phyloP scores from a whole-genome alignment of 129 eudicot genomes.

The Tanacetum coccineum region DNA sequence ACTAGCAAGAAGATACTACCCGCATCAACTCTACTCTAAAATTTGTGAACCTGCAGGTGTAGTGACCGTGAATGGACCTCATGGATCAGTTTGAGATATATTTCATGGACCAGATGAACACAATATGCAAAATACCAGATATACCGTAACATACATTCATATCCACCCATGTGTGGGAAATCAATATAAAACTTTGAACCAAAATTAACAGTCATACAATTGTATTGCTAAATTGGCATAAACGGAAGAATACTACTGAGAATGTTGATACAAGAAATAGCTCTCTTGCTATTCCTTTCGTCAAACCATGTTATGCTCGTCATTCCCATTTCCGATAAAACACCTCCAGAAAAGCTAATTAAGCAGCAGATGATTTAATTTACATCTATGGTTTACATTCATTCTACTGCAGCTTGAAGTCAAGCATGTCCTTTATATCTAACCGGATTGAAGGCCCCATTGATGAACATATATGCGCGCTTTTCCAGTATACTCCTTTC shows the following conservation, averaged over 20 bases:
- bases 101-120: not conserved
- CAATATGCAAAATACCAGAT: not conserved
- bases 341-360: conserved; percentile 27
- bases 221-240: conserved; percentile 29
- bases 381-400: conserved; percentile 37
- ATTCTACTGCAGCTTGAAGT: conserved; percentile 58
- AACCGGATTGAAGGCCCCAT: conserved; percentile 96
- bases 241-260: conserved; percentile 27
- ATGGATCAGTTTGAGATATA: too few species aligned
- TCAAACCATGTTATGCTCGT: conserved; percentile 32
- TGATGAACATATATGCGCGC: conserved; percentile 90
- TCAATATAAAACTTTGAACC: conserved; percentile 15
- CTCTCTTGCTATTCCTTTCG: conserved; percentile 20
- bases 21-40: too few species aligned
- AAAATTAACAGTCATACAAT: conserved; percentile 23
- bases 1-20: too few species aligned
- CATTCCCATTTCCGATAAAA: conserved; percentile 22
- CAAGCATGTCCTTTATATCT: conserved; percentile 79
- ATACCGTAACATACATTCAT: not conserved
- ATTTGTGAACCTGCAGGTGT: too few species aligned
- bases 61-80: too few species aligned
- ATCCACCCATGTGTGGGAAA: not conserved
- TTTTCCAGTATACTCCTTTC: conserved; percentile 93
- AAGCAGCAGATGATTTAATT: conserved; percentile 42
- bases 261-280: conserved; percentile 21